phyloP scores from a whole-genome alignment of 192 early-diverging fungal species.

The Physocladia obscura region DNA sequence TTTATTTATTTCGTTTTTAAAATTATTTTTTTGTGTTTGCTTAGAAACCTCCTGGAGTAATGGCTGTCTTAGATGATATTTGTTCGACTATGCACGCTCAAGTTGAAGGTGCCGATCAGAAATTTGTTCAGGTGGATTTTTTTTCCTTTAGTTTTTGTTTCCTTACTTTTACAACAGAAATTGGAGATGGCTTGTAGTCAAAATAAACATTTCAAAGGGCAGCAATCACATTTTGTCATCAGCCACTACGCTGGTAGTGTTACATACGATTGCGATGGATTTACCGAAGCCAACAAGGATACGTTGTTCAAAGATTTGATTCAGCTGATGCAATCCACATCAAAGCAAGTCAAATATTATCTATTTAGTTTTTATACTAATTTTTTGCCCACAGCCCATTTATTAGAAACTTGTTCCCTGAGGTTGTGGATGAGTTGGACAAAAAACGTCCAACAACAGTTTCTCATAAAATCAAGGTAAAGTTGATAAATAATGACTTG shows the following conservation, averaged over 20 bases:
- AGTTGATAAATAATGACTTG: constrained; percentile 1
- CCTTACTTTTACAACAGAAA: constrained; percentile 27
- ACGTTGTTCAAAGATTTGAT: constrained; percentile 91
- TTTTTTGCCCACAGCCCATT: constrained; percentile 60
- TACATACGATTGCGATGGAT: constrained; percentile 84
- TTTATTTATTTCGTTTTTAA: background rate
- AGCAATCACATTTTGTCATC: constrained; percentile 70
- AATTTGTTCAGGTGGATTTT: constrained; percentile 46
- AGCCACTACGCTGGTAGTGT: constrained; percentile 98
- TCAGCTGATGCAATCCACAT: constrained; percentile 76
- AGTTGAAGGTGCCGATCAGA: constrained; percentile 55
- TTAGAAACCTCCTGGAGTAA: constrained; percentile 85
- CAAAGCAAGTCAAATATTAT: constrained; percentile 31
- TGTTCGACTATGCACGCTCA: constrained; percentile 96
- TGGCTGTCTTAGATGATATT: constrained; percentile 89
- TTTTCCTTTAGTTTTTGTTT: background rate
- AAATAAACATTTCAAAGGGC: constrained; percentile 58
- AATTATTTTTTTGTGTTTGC: background rate
- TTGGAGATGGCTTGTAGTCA: constrained; percentile 41
- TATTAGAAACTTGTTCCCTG: constrained; percentile 81
- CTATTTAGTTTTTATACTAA: background rate
- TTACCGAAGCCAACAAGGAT: constrained; percentile 99
- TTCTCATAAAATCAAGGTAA: constrained; percentile 90
- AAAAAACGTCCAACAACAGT: constrained; percentile 98
- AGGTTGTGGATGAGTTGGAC: constrained; percentile 80